These are phyloP conservation scores for Volvariella surrecta DNA, from an alignment of 1,284 basidiomycete genomes.

Conservation along the genomic window DNA sequence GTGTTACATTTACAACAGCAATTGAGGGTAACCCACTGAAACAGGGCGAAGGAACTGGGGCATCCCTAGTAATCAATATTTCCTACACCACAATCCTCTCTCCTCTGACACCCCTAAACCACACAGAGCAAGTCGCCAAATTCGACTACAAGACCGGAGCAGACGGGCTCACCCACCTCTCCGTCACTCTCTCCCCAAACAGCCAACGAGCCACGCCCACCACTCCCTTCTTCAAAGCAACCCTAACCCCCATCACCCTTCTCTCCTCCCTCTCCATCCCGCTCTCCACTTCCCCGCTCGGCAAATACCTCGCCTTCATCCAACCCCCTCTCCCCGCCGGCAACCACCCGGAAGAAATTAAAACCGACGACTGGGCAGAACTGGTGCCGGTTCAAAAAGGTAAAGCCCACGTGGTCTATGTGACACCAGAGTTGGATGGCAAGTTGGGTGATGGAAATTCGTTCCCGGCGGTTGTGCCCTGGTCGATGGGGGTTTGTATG, in stretches of 20 bases:
- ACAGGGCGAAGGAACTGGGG: constrained; percentile 25
- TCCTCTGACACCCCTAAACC: not conserved
- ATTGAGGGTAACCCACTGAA: not conserved
- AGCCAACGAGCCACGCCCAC: constrained; percentile 11
- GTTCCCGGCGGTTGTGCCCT: constrained; percentile 2
- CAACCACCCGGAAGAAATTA: constrained; percentile 13
- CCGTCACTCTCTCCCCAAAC: constrained; percentile 13
- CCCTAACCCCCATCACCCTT: constrained; percentile 16
- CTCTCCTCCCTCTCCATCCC: constrained; percentile 16
- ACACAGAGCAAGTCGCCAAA: constrained; percentile 19
- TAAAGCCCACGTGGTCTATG: constrained; percentile 3
- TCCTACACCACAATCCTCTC: not conserved
- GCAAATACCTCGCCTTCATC: constrained; percentile 11
- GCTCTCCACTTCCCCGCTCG: constrained; percentile 12
- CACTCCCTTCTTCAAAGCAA: constrained; percentile 20
- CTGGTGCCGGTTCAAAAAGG: constrained; percentile 13
- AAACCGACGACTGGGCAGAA: constrained; percentile 14
- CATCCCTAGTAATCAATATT: constrained; percentile 18
- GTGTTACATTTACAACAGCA: not conserved
- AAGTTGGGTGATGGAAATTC: not conserved
- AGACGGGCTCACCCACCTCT: constrained; percentile 14
- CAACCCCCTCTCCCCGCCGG: constrained; percentile 16
- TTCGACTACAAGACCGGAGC: constrained; percentile 14
- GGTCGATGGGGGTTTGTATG: not conserved
- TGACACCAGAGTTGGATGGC: not conserved